These are phyloP conservation scores for Aspergillus kassunensis DNA, from an alignment of 495 filamentous ascomycete genomes.

Conservation along the genomic window DNA sequence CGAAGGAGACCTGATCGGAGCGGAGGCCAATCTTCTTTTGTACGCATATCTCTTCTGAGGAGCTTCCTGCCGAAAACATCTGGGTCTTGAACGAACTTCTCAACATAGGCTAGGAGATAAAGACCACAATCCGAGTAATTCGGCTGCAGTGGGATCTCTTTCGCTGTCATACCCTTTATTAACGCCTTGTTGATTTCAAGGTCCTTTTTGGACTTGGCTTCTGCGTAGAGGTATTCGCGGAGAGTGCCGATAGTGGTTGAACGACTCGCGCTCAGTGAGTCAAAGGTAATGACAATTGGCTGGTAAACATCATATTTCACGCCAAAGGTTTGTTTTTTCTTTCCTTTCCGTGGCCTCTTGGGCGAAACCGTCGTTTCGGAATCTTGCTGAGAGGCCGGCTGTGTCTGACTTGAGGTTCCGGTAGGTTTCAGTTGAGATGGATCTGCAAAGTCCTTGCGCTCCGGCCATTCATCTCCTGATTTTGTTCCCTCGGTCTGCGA, in stretches of 20 bases:
- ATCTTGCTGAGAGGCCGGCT: neutral
- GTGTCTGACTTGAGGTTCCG: conserved; percentile 1
- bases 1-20: conserved; percentile 51
- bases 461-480: conserved; percentile 23
- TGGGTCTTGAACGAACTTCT: conserved; percentile 71
- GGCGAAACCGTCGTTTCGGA: conserved; percentile 2
- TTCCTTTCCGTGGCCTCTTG: conserved; percentile 18
- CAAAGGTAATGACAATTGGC: conserved; percentile 79
- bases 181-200: conserved; percentile 50
- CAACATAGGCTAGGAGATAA: conserved; percentile 76
- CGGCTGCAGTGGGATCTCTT: conserved; percentile 68
- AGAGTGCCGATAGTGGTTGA: conserved; percentile 58
- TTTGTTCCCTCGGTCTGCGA: conserved; percentile 1
- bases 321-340: conserved; percentile 28
- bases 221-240: conserved; percentile 70
- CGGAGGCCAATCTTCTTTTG: conserved; percentile 50
- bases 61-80: conserved; percentile 58
- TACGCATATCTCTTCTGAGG: conserved; percentile 44
- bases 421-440: conserved; percentile 13
- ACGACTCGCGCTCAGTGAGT: conserved; percentile 69
- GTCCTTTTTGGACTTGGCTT: conserved; percentile 65
- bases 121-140: conserved; percentile 90
- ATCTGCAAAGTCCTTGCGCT: conserved; percentile 22
- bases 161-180: conserved; percentile 64
- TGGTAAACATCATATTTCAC: conserved; percentile 29